Conservation (phyloP, 495 filamentous ascomycete species). For the Aspergillus carlsbadensis region DNA sequence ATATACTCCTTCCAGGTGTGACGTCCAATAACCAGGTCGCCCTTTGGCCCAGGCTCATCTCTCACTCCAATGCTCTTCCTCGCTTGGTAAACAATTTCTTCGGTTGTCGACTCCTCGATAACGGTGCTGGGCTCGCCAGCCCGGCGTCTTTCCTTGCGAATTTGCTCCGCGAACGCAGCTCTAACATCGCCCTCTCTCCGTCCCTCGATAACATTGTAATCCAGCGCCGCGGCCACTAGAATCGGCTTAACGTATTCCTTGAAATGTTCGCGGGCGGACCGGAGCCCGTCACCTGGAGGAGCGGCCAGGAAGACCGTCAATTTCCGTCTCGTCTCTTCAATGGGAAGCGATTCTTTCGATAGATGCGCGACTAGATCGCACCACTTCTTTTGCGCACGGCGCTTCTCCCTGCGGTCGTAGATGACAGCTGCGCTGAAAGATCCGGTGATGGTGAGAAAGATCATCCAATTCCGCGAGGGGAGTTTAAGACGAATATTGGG, state of each 20-base stretch:
- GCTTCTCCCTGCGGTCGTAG: constrained; percentile 91
- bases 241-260: constrained; percentile 94
- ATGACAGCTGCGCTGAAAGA: constrained; percentile 74
- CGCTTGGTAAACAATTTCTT: constrained; percentile 55
- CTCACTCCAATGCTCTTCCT: constrained; percentile 60
- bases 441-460: constrained; percentile 79
- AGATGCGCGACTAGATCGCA: constrained; percentile 82
- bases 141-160: constrained; percentile 64
- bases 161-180: constrained; percentile 74
- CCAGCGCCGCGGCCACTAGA: constrained; percentile 81
- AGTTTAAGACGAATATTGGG: constrained; percentile 79
- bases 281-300: constrained; percentile 81
- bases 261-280: constrained; percentile 85
- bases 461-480: constrained; percentile 96
- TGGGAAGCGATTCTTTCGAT: constrained; percentile 68
- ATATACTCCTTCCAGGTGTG: constrained; percentile 99
- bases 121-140: constrained; percentile 49
- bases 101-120: constrained; percentile 36
- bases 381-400: constrained; percentile 81
- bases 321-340: constrained; percentile 74
- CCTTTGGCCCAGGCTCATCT: constrained; percentile 70
- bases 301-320: constrained; percentile 82
- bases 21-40: constrained; percentile 86
- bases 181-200: constrained; percentile 84
- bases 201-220: constrained; percentile 94